Evolutionary conservation across 495 filamentous ascomycete species (phyloP), one percentile per base, ranked within the genome.

Genomic region (Aspergillus avenaceus): DNA sequence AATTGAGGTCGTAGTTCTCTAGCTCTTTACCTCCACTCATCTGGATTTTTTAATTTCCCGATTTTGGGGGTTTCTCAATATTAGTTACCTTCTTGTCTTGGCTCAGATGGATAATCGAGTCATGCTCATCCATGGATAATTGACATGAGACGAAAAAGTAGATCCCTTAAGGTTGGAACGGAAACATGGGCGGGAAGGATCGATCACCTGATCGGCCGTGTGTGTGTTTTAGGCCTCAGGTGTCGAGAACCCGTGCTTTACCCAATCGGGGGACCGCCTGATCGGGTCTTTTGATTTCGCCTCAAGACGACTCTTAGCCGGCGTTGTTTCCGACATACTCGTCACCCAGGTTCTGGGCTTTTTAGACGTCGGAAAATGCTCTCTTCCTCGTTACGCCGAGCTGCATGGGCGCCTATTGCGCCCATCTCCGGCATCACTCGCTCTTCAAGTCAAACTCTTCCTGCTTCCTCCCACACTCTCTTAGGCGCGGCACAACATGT

Each of bases 301-400:
- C 70, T 71, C 58, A 58, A n/a, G 55, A 55, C 46, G 45, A 49
- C 47, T 47, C 31, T n/a, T 32, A 50, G 32, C 41, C 46, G 40
- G 34, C 54, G 54, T 54, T 52, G 48, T 59, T 61, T 57, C 51
- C 61, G 47, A 54, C 56, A 56, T 61, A 52, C 58, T 56, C 55
- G 50, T 49, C 50, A 45, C 56, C 54, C 56, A 62, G 55, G 42
- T 41, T 23, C 60, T 61, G 60, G 62, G 65, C 54, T 47, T 36
- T 54, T 22, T 37, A 45, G 47, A 53, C 58, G 31, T 40, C 25
- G 9, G 54, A 71, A 49, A 49, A 80, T 79, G 77, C 59, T 80
- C 42, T 72, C 73, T 27, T 74, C 69, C 49, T 78, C 75, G 41
- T 56, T 78, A 54, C 72, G 71, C 56, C 70, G 76, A 55, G 67